Conservation (phyloP, 805 yeast species). For the Suhomyces pyralidae region DNA sequence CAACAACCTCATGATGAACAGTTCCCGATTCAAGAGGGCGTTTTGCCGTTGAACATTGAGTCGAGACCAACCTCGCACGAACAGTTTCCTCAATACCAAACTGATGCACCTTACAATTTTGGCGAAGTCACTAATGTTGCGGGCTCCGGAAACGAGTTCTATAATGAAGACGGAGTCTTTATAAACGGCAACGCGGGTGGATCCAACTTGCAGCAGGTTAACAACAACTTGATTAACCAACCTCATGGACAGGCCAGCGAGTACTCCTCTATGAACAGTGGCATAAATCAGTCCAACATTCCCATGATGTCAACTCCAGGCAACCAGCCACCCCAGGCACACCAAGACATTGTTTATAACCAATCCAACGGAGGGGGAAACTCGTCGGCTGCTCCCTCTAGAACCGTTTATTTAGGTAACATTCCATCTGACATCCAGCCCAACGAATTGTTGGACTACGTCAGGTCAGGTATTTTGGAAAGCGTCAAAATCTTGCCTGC, state of each 20-base stretch:
- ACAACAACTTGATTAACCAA: slow-evolving; percentile 4
- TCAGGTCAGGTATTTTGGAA: slow-evolving; percentile 86
- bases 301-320: not conserved
- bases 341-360: slow-evolving; percentile 5
- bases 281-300: slow-evolving; percentile 2
- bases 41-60: slow-evolving; percentile 12
- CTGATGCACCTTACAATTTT: slow-evolving; percentile 12
- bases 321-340: slow-evolving; percentile 6
- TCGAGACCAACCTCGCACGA: slow-evolving; percentile 16
- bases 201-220: not conserved
- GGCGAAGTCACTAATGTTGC: slow-evolving; percentile 5
- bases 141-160: slow-evolving; percentile 19
- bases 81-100: slow-evolving; percentile 19
- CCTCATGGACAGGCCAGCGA: slow-evolving; percentile 1
- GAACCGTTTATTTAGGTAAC: slow-evolving; percentile 89
- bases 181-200: slow-evolving; percentile 14
- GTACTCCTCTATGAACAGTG: not conserved
- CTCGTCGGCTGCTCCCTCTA: slow-evolving; percentile 52
- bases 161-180: slow-evolving; percentile 11
- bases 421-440: slow-evolving; percentile 79
- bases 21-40: slow-evolving; percentile 4
- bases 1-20: slow-evolving; percentile 8
- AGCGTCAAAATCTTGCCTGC: slow-evolving; percentile 73
- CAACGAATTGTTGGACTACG: slow-evolving; percentile 82
- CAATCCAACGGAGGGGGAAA: slow-evolving; percentile 7